Evolutionary conservation across 306 rosid species (phyloP).

Genomic region (Senna tora): DNA sequence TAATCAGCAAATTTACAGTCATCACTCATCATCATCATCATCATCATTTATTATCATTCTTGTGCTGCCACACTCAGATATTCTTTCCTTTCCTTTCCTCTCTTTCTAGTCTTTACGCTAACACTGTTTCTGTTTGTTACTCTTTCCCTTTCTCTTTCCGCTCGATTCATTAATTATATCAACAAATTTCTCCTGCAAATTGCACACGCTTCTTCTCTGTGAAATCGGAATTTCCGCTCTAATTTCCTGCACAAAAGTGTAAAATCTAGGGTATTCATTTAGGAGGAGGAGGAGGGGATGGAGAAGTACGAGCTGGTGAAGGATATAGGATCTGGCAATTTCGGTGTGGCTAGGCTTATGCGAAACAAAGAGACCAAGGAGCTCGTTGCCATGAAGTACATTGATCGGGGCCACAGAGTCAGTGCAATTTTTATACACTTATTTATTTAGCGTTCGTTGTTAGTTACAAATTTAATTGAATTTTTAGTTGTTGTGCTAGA

Average conservation of each 20-base stretch:
- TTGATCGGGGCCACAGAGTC: conserved; percentile 51
- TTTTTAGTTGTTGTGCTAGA: not conserved
- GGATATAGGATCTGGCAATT: conserved; percentile 60
- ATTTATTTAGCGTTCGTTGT: not conserved
- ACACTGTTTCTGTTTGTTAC: not conserved
- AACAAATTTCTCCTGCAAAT: not conserved
- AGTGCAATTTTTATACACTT: not conserved
- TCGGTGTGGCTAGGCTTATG: conserved; percentile 59
- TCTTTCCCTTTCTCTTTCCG: not conserved
- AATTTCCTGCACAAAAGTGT: not conserved
- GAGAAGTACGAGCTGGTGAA: conserved; percentile 66
- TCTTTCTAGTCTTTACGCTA: no score
- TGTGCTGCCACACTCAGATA: not conserved
- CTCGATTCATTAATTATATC: no score
- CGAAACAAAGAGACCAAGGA: conserved; percentile 57
- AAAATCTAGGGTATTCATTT: not conserved
- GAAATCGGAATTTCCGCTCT: not conserved
- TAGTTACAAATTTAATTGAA: not conserved
- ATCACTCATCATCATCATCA: conserved; percentile 6
- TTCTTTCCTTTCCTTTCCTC: not conserved
- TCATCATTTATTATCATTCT: no score
- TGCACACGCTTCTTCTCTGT: not conserved
- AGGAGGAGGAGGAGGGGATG: conserved; percentile 30
- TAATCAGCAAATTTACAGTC: no score
- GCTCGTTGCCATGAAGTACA: conserved; percentile 66